These are phyloP conservation scores for Cryptococcus neoformans DNA, from an alignment of 1,284 basidiomycete species.

Conservation along the genomic window DNA sequence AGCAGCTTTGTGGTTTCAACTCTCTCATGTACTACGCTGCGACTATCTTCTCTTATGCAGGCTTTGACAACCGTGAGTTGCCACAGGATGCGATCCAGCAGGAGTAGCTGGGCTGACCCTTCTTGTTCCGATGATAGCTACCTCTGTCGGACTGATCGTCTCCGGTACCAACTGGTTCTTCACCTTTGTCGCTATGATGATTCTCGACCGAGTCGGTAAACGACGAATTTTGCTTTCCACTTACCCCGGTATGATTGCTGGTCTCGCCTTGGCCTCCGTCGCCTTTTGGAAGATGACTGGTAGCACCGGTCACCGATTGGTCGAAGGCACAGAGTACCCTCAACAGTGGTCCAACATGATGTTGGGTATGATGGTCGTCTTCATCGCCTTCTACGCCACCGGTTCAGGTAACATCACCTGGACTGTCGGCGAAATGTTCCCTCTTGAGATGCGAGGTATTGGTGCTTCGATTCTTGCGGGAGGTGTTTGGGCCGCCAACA, in stretches of 20 bases:
- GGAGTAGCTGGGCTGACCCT: not conserved
- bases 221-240: slow-evolving; percentile 39
- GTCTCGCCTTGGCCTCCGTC: slow-evolving; percentile 39
- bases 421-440: slow-evolving; percentile 51
- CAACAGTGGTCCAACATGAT: slow-evolving; percentile 63
- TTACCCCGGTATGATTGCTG: slow-evolving; percentile 39
- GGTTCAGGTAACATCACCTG: slow-evolving; percentile 49
- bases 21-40: slow-evolving; percentile 46
- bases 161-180: slow-evolving; percentile 44
- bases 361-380: slow-evolving; percentile 46
- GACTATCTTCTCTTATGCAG: slow-evolving; percentile 42
- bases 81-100: not conserved
- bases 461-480: slow-evolving; percentile 41
- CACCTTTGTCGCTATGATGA: slow-evolving; percentile 38
- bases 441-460: slow-evolving; percentile 43
- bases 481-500: slow-evolving; percentile 55
- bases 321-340: slow-evolving; percentile 63
- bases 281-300: slow-evolving; percentile 54
- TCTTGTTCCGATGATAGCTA: slow-evolving; percentile 1
- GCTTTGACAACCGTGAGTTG: slow-evolving; percentile 41
- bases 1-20: slow-evolving; percentile 53
- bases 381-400: slow-evolving; percentile 40
- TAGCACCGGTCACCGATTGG: slow-evolving; percentile 61
- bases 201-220: slow-evolving; percentile 44
- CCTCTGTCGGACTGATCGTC: slow-evolving; percentile 39